These are phyloP conservation scores for Sugiyamaella paludigena DNA, from an alignment of 1,139 yeast species.

Conservation along the genomic window DNA sequence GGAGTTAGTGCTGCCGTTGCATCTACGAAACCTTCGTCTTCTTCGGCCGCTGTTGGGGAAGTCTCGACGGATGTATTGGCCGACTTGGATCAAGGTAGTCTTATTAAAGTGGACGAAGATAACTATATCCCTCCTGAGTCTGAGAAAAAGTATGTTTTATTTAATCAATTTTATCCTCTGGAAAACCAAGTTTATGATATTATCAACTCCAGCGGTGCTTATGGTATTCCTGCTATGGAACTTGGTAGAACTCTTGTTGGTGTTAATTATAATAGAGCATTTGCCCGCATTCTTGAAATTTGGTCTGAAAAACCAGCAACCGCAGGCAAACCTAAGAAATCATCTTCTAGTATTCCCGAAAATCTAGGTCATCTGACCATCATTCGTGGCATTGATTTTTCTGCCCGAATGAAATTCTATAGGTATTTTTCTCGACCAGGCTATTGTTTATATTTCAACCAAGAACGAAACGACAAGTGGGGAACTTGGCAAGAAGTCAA, in stretches of 20 bases:
- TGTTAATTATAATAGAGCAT: constrained; percentile 48
- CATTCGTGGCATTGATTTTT: constrained; percentile 65
- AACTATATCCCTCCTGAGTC: constrained; percentile 30
- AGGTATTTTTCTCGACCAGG: constrained; percentile 57
- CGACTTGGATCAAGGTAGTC: constrained; percentile 3
- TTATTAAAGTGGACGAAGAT: constrained; percentile 24
- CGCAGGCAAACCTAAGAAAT: constrained; percentile 34
- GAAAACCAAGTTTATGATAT: constrained; percentile 59
- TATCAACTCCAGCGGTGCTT: constrained; percentile 41
- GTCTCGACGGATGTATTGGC: constrained; percentile 1
- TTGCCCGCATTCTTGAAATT: constrained; percentile 51
- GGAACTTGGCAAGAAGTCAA: constrained; percentile 29
- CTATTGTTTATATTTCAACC: constrained; percentile 35
- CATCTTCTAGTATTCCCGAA: constrained; percentile 27
- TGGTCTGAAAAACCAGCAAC: constrained; percentile 36
- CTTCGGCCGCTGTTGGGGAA: neutral
- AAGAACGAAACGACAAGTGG: constrained; percentile 31
- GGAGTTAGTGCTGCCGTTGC: neutral
- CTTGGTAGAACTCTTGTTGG: constrained; percentile 55
- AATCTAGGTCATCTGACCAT: constrained; percentile 43
- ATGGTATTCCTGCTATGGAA: constrained; percentile 60
- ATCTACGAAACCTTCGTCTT: neutral
- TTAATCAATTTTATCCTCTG: constrained; percentile 59
- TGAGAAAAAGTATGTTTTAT: constrained; percentile 20
- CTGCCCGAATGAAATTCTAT: constrained; percentile 70